Evolutionary conservation across 495 filamentous ascomycete species (phyloP).

Genomic region (Hapsidospora chrysogenum): DNA sequence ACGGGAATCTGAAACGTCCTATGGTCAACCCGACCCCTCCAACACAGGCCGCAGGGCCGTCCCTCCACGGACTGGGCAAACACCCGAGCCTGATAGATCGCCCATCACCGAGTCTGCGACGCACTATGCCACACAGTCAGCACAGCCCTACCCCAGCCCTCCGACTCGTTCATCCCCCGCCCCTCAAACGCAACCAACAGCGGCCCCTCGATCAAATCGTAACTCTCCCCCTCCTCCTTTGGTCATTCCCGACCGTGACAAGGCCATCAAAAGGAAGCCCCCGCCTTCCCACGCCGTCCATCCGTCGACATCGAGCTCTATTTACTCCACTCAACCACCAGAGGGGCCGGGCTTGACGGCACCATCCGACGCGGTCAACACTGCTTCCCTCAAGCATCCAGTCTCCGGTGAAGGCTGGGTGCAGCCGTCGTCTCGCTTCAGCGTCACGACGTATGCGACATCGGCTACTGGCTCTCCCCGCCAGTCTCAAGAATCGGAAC

Average conservation of each 20-base stretch:
- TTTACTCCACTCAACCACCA: constrained; percentile 3
- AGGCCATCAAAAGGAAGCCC: constrained; percentile 5
- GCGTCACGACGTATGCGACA: constrained; percentile 53
- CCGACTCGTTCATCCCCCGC: too few relatives aligned
- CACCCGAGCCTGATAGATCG: too few relatives aligned
- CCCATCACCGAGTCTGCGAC: too few relatives aligned
- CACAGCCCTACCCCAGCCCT: too few relatives aligned
- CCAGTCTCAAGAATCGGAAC: constrained; percentile 28
- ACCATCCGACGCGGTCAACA: constrained; percentile 2
- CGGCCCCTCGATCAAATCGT: too few relatives aligned
- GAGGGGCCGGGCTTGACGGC: neutral
- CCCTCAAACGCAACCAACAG: too few relatives aligned
- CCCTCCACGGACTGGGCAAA: too few relatives aligned
- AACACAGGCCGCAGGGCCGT: too few relatives aligned
- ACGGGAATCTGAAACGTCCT: too few relatives aligned
- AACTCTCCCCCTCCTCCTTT: neutral
- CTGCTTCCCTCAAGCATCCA: constrained; percentile 6
- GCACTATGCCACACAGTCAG: too few relatives aligned
- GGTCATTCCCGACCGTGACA: neutral
- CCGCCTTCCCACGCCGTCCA: constrained; percentile 2
- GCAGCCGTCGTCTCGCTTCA: constrained; percentile 54
- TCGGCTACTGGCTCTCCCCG: constrained; percentile 38
- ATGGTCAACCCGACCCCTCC: too few relatives aligned
- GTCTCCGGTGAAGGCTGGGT: constrained; percentile 15
- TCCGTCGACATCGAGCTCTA: constrained; percentile 3